Conservation (phyloP, 2,329 filamentous ascomycete genomes). For the Chaetomiaceae sp. region DNA sequence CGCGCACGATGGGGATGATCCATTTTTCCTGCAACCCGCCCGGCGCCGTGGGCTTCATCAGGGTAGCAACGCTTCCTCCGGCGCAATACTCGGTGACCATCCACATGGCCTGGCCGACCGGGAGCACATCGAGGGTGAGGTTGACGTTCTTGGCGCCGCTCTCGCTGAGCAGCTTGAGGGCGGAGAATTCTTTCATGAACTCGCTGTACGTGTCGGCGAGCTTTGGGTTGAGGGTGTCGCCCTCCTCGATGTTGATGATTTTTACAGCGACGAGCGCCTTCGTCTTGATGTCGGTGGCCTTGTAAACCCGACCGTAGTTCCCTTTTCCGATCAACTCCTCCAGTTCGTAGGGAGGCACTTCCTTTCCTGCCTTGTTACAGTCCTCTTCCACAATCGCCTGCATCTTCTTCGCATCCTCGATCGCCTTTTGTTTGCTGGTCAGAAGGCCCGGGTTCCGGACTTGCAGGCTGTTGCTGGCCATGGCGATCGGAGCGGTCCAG, state of each 20-base stretch:
- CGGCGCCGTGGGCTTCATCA: constrained; percentile 58
- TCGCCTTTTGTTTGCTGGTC: constrained; percentile 42
- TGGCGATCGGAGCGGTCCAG: constrained; percentile 18
- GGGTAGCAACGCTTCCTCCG: constrained; percentile 74
- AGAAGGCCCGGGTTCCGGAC: constrained; percentile 31
- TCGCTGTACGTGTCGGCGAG: constrained; percentile 64
- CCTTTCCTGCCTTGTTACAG: constrained; percentile 51
- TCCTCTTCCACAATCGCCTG: constrained; percentile 54
- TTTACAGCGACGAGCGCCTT: constrained; percentile 62
- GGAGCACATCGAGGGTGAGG: constrained; percentile 71
- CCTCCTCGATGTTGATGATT: constrained; percentile 79
- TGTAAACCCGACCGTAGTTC: constrained; percentile 65
- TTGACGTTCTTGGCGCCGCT: constrained; percentile 76
- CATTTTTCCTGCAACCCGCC: constrained; percentile 65
- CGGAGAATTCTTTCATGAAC: constrained; percentile 63
- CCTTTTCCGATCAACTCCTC: constrained; percentile 66
- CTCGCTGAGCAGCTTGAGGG: constrained; percentile 68
- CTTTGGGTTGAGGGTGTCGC: constrained; percentile 63
- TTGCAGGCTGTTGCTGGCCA: constrained; percentile 29
- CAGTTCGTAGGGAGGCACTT: constrained; percentile 57
- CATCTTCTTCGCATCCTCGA: constrained; percentile 63
- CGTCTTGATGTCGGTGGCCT: constrained; percentile 42
- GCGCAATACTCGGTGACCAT: constrained; percentile 84
- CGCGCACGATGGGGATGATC: constrained; percentile 63
- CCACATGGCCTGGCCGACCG: constrained; percentile 77